Conservation (phyloP, 768 basidiomycete genomes). For the Amanita inopinata region DNA sequence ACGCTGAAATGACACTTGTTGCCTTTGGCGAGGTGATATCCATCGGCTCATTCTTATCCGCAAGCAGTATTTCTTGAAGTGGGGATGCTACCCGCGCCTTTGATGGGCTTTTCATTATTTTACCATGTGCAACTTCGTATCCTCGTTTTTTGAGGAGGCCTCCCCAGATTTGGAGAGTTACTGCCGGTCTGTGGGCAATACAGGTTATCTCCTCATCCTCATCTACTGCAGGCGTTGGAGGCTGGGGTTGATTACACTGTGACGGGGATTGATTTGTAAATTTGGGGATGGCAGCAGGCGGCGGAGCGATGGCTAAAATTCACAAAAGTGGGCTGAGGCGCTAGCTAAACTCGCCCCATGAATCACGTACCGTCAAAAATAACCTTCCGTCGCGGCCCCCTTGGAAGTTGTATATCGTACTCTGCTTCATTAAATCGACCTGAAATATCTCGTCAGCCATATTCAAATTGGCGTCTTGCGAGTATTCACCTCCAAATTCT, state of each 20-base stretch:
- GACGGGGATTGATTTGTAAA: slow-evolving; percentile 16
- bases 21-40: slow-evolving; percentile 9
- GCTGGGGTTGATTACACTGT: slow-evolving; percentile 5
- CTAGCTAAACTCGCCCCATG: slow-evolving; percentile 14
- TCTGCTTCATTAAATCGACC: slow-evolving; percentile 55
- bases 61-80: slow-evolving; percentile 4
- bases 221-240: slow-evolving; percentile 20
- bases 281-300: slow-evolving; percentile 16
- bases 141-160: slow-evolving; percentile 59
- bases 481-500: slow-evolving; percentile 50
- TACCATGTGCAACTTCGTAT: slow-evolving; percentile 48
- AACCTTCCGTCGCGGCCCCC: slow-evolving; percentile 42
- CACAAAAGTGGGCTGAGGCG: slow-evolving; percentile 13
- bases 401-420: slow-evolving; percentile 50
- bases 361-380: slow-evolving; percentile 17
- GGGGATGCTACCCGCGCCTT: slow-evolving; percentile 23
- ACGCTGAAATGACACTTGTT: slow-evolving; percentile 46
- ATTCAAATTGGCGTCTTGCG: not conserved
- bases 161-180: slow-evolving; percentile 63
- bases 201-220: slow-evolving; percentile 48
- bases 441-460: slow-evolving; percentile 14
- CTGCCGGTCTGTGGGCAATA: slow-evolving; percentile 47
- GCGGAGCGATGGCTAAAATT: slow-evolving; percentile 16
- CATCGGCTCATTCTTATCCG: slow-evolving; percentile 13
- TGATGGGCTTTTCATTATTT: slow-evolving; percentile 52